Base-by-base conservation (phyloP, 1,139 yeast genomes). In the Sugiyamaella sp. region DNA sequence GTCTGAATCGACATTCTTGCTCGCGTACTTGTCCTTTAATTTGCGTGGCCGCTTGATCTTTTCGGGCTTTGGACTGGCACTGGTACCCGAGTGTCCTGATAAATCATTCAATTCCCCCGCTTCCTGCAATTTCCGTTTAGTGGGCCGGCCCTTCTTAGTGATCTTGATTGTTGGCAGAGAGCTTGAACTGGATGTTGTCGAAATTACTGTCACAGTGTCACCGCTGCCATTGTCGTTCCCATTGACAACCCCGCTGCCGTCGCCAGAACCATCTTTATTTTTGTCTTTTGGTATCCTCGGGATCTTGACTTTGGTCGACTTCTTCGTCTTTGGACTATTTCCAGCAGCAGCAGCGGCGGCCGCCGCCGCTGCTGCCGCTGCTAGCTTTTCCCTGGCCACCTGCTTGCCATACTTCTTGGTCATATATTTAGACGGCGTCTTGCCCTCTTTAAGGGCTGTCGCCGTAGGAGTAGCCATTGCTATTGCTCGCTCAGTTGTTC, bases 321-420 rank as follows among this genome's bases (percentile, higher is more conserved):
- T 46, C 35, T 38, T 46, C n/a, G 42, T 37, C n/a, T 25, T 37
- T 4, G 48, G 48, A 14, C 40, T 44, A 9, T 44, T 38, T 14
- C 48, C 48, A 44, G 39, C 40, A 33, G 48, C 48, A 14, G 48
- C 48, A 20, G 48, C 48, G 16, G 48, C 48, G n/a, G 48, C 48
- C n/a, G 48, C 48, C 4, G 48, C 48, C n/a, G 48, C 48, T 2
- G 39, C 40, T 1, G 39, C 40, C 20, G 48, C 48, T 10, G 48
- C 48, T n/a, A 22, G 24, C 22, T 44, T 44, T 14, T 44, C 48
- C 19, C 25, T 32, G 8, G 48, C 48, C 6, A 44, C 39, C 29
- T 44, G 48, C 16, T 44, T 44, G 39, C 48, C 48, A 44, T 44
- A 44, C 17, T 44, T 44, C 24, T 44, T 44, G 20, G 48, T 44